phyloP scores from a whole-genome alignment of 805 yeast genomes.

The Torulaspora quercuum region DNA sequence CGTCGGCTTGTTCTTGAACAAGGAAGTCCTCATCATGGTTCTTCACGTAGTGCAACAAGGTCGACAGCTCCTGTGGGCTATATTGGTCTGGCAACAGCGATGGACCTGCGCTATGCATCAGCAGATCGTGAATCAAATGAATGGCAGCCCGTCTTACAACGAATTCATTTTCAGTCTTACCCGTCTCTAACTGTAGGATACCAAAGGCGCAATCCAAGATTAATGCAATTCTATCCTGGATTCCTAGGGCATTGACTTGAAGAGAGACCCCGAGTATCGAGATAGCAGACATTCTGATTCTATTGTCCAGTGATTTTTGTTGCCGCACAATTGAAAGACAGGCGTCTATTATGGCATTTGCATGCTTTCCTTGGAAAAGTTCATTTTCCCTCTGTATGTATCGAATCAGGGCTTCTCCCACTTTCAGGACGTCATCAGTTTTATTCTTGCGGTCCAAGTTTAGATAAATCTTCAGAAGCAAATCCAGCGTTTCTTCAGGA shows the following conservation, averaged over 20 bases:
- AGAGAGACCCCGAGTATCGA: constrained; percentile 76
- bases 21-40: constrained; percentile 54
- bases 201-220: constrained; percentile 77
- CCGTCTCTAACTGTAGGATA: constrained; percentile 56
- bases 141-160: constrained; percentile 73
- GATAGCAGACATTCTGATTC: constrained; percentile 80
- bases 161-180: constrained; percentile 39
- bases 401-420: constrained; percentile 77
- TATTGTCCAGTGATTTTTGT: constrained; percentile 45
- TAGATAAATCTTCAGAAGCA: constrained; percentile 41
- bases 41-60: constrained; percentile 42
- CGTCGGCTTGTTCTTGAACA: constrained; percentile 54
- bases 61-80: constrained; percentile 40
- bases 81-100: constrained; percentile 50
- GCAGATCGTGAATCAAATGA: constrained; percentile 59
- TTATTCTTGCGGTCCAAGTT: constrained; percentile 34
- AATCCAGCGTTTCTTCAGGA: constrained; percentile 37
- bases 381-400: constrained; percentile 50
- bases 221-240: constrained; percentile 47
- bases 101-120: constrained; percentile 44
- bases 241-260: constrained; percentile 53
- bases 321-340: constrained; percentile 43
- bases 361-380: constrained; percentile 45
- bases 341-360: constrained; percentile 42
- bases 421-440: constrained; percentile 66